These are phyloP conservation scores for Ilyonectria sp. DNA, from an alignment of 2,329 filamentous ascomycete species.

Conservation along the genomic window DNA sequence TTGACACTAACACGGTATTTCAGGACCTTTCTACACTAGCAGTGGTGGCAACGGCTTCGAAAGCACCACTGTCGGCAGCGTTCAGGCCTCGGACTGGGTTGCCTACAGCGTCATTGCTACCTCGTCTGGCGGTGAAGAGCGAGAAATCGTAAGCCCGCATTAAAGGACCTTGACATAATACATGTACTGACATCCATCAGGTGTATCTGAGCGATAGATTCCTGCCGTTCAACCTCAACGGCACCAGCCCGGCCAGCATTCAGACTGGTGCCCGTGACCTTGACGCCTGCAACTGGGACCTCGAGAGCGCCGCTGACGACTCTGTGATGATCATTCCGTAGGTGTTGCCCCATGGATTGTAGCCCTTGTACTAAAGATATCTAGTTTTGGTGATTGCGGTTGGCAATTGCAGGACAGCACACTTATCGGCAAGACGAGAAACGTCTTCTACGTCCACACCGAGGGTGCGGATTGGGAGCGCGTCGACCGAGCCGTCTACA, in stretches of 20 bases:
- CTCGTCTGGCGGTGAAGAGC: constrained; percentile 18
- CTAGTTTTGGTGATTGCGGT: neutral
- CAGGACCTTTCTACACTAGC: constrained; percentile 10
- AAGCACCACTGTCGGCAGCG: constrained; percentile 16
- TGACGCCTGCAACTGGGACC: neutral
- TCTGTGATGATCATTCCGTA: neutral
- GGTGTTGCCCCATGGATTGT: neutral
- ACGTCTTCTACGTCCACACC: constrained; percentile 1
- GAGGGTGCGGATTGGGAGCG: neutral
- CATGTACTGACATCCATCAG: neutral
- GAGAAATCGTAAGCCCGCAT: constrained; percentile 16
- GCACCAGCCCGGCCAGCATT: neutral
- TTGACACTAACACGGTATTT: neutral
- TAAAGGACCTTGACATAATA: too few species aligned
- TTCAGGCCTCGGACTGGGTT: constrained; percentile 8
- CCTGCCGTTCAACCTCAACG: constrained; percentile 11
- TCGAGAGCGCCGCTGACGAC: neutral
- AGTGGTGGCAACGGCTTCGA: constrained; percentile 17
- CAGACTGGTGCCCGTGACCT: neutral
- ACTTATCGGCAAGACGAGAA: neutral
- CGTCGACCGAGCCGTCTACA: neutral
- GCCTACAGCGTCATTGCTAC: constrained; percentile 18
- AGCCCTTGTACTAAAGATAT: neutral
- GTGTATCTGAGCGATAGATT: neutral
- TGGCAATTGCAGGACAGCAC: constrained; percentile 5